Base-by-base conservation (phyloP, 2,329 filamentous ascomycete species). In the Alternaria brassicicola region DNA sequence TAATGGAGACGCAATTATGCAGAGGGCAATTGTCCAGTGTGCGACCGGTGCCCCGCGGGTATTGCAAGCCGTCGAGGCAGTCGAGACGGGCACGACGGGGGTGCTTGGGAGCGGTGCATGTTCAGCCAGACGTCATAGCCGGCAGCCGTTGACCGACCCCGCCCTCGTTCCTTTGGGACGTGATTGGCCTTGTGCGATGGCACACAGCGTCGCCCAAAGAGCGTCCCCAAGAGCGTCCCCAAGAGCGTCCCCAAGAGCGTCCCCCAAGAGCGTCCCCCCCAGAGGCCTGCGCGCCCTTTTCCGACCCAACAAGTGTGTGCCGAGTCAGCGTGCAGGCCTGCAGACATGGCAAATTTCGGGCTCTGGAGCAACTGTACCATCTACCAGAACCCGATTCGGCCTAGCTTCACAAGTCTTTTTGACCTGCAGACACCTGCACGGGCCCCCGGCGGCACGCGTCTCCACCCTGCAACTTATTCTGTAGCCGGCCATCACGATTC, bases 401-500 rank as follows among this genome's bases (percentile, higher is more conserved):
- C 38, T 58, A 58, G 55, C 51, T 28, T 45, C 59, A 70, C 63
- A 69, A 56, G 64, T 67, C 59, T 68, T 55, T 58, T 46, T 47
- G 57, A 61, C 67, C 70, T 73, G 71, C 70, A 74, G 71, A 71
- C 65, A 47, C 50, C 21, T 39, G 56, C 59, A 55, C 54, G 54
- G 53, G n/a, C 59, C 57, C 23, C 43, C 55, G 55, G 28, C 55
- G 33, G 26, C 57, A 46, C 21, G 41, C 19, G 57, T 55, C 53
- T 38, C 60, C 64, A 66, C 61, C 66, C 62, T 55, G 64, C 62
- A 64, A 65, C 52, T 65, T 59, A 65, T 48, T 50, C 62, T 53
- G 55, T 62, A 59, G 64, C 68, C 71, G 71, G 69, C 58, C 57
- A 63, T 57, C 61, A 63, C 28, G 21, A 61, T 57, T 61, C 19